Evolutionary conservation across 768 basidiomycete genomes (phyloP).

Genomic region (Collybia mongolica): DNA sequence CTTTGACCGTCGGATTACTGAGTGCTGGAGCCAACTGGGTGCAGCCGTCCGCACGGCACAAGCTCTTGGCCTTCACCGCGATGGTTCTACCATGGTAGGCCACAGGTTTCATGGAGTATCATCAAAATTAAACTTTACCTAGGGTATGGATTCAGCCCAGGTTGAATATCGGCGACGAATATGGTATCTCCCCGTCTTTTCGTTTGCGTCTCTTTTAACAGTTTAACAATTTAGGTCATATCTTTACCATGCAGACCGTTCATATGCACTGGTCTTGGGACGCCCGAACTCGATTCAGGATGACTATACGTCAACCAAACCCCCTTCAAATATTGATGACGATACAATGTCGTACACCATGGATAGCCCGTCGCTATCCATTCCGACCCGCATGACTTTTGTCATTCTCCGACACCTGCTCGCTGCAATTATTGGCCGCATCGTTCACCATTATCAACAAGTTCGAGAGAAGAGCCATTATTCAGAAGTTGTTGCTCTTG

Average conservation of each 20-base stretch:
- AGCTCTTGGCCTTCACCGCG: constrained; percentile 89
- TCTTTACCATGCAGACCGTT: constrained; percentile 91
- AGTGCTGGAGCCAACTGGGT: constrained; percentile 95
- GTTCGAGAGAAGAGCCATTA: constrained; percentile 78
- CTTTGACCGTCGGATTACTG: constrained; percentile 84
- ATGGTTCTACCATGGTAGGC: constrained; percentile 78
- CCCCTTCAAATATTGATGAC: constrained; percentile 73
- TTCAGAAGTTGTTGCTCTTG: constrained; percentile 75
- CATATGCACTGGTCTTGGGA: constrained; percentile 88
- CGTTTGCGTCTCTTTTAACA: neutral
- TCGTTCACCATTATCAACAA: constrained; percentile 93
- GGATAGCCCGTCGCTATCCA: constrained; percentile 57
- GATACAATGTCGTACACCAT: constrained; percentile 43
- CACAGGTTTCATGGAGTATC: neutral
- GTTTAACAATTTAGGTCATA: constrained; percentile 59
- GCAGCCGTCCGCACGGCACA: constrained; percentile 92
- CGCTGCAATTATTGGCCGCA: constrained; percentile 82
- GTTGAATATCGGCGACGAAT: constrained; percentile 89
- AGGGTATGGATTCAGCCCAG: constrained; percentile 73
- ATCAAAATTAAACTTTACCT: constrained; percentile 6
- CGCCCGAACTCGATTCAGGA: constrained; percentile 89
- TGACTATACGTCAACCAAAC: constrained; percentile 80
- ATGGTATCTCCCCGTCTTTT: constrained; percentile 50
- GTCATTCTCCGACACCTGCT: constrained; percentile 83
- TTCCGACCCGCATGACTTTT: constrained; percentile 84